Percentiles rank a stretch among this genome's conserved stretches.
Conservation (phyloP, 306 rosid species). For the Prunus fruticosa region DNA sequence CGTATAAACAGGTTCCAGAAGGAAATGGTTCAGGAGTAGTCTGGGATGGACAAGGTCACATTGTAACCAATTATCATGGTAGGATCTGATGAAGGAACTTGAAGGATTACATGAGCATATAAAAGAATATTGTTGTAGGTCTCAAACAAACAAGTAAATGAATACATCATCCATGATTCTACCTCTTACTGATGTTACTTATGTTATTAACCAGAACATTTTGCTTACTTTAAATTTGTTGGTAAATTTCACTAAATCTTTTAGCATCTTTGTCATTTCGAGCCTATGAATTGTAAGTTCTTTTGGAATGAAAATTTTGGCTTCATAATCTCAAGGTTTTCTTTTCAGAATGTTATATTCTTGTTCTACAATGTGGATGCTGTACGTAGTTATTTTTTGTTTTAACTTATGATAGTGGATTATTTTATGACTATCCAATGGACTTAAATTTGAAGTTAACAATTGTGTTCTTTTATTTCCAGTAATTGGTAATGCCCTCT, state of each 20-base stretch:
- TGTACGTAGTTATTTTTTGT: not conserved
- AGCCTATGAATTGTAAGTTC: not conserved
- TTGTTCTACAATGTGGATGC: not conserved
- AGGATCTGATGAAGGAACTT: conserved; percentile 27
- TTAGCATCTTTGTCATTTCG: not conserved
- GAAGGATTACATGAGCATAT: conserved; percentile 1
- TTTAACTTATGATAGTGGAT: not conserved
- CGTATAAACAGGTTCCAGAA: conserved; percentile 74
- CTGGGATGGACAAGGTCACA: conserved; percentile 92
- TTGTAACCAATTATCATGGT: conserved; percentile 97
- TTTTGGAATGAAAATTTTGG: not conserved
- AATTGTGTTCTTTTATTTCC: conserved; percentile 25
- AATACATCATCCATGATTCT: not conserved
- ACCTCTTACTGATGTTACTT: not conserved
- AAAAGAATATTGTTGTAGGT: conserved; percentile 6
- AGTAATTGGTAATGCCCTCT: conserved; percentile 92
- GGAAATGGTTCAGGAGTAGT: conserved; percentile 99
- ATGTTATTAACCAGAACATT: not conserved
- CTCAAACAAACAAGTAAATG: conserved; percentile 2
- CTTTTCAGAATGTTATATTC: not conserved
- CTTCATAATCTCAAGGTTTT: not conserved
- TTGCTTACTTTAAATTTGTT: not conserved
- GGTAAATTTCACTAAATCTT: not conserved
- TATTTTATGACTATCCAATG: not conserved
- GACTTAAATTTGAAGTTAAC: conserved; percentile 17